These are phyloP conservation scores for Anthracocystis walkeri DNA, from an alignment of 1,284 basidiomycete genomes.

Conservation along the genomic window DNA sequence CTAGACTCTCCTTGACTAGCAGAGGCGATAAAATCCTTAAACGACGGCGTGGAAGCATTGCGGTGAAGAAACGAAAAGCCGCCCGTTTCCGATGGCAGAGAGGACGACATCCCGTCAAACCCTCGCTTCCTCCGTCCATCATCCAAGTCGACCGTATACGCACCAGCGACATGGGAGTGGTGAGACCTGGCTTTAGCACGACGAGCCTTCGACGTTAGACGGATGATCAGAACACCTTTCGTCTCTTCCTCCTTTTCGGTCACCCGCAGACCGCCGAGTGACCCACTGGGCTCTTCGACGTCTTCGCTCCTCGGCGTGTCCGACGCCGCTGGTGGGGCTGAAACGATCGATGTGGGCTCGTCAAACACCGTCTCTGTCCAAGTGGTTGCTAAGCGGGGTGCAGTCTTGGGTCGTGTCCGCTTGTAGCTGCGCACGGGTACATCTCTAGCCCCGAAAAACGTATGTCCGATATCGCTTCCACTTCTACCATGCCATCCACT, in stretches of 20 bases:
- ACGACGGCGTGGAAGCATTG: slow-evolving; percentile 22
- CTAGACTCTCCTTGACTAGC: not conserved
- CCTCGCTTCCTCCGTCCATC: not conserved
- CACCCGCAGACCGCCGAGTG: not conserved
- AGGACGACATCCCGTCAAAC: not conserved
- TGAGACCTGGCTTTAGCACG: slow-evolving; percentile 18
- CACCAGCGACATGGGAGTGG: not conserved
- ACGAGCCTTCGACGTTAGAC: slow-evolving; percentile 6
- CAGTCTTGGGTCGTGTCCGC: not conserved
- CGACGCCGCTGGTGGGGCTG: not conserved
- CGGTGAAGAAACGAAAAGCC: slow-evolving; percentile 7
- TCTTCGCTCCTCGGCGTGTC: slow-evolving; percentile 19
- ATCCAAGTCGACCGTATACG: not conserved
- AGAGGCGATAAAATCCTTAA: slow-evolving; percentile 9
- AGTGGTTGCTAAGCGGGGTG: not conserved
- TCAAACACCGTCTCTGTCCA: no score
- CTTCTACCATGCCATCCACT: not conserved
- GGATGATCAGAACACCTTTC: not conserved
- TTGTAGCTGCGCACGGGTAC: not conserved
- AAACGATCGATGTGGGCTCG: not conserved
- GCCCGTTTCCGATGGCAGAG: slow-evolving; percentile 1
- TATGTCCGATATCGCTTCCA: not conserved
- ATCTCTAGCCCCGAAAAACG: not conserved
- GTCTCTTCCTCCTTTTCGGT: not conserved
- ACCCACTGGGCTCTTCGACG: slow-evolving; percentile 11